These are phyloP conservation scores for Daldinia vernicosa DNA, from an alignment of 495 filamentous ascomycete genomes.

Conservation along the genomic window DNA sequence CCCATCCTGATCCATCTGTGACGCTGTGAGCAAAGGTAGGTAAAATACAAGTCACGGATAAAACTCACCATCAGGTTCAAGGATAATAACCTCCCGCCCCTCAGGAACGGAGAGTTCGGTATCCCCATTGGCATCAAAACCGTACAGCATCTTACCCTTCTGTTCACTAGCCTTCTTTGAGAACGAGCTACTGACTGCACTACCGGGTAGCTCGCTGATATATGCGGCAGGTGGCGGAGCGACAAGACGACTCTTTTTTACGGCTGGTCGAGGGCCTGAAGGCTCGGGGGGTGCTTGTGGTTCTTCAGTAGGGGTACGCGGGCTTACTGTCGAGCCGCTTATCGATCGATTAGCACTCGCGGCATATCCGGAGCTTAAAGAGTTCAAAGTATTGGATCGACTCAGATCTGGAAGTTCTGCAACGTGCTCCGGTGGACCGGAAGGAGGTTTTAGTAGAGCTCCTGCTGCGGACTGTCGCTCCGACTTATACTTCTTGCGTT, in stretches of 20 bases:
- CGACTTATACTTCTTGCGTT: constrained; percentile 88
- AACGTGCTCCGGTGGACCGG: constrained; percentile 51
- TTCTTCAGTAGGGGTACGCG: constrained; percentile 60
- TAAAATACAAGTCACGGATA: constrained; percentile 5
- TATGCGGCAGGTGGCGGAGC: constrained; percentile 89
- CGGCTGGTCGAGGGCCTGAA: constrained; percentile 45
- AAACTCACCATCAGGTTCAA: constrained; percentile 88
- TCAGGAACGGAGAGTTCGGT: constrained; percentile 85
- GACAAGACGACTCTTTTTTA: constrained; percentile 74
- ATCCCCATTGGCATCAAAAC: constrained; percentile 77
- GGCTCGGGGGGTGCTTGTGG: constrained; percentile 53
- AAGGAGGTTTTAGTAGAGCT: constrained; percentile 55
- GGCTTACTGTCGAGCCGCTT: constrained; percentile 57
- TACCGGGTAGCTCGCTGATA: constrained; percentile 68
- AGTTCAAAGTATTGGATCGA: constrained; percentile 91
- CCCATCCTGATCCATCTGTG: constrained; percentile 90
- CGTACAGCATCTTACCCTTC: constrained; percentile 88
- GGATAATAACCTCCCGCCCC: constrained; percentile 74
- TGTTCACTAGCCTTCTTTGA: constrained; percentile 57
- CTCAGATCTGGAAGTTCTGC: constrained; percentile 67
- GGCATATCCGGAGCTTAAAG: constrained; percentile 87
- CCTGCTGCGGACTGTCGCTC: constrained; percentile 84
- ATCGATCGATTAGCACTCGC: constrained; percentile 79
- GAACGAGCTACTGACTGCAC: constrained; percentile 53
- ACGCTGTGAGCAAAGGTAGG: constrained; percentile 13